Conservation (phyloP, 331 rosid genomes). For the Dryas integrifolia region DNA sequence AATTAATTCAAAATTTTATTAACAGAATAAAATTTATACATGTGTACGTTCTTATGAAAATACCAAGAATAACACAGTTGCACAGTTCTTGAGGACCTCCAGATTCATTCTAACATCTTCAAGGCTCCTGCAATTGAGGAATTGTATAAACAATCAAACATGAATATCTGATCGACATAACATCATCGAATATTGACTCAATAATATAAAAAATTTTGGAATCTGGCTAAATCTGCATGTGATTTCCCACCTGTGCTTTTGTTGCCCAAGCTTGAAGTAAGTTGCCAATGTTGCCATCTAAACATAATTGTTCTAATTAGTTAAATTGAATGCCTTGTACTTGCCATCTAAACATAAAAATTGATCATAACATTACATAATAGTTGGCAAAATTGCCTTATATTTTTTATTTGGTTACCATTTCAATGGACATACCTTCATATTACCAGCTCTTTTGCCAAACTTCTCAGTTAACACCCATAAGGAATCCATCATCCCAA, state of each 20-base stretch:
- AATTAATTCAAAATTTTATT: neutral
- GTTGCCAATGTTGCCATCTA: constrained; percentile 90
- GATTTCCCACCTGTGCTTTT: constrained; percentile 62
- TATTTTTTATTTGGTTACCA: no score
- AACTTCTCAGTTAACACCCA: constrained; percentile 56
- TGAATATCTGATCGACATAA: neutral
- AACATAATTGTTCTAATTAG: neutral
- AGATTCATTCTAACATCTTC: constrained; percentile 98
- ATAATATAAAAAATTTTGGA: no score
- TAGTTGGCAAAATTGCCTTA: no score
- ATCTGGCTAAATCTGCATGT: neutral
- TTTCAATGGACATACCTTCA: constrained; percentile 57
- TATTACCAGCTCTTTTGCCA: constrained; percentile 89
- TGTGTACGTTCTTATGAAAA: neutral
- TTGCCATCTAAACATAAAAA: no score
- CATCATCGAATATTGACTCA: no score
- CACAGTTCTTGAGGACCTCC: constrained; percentile 92
- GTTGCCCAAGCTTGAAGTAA: constrained; percentile 81
- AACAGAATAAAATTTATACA: neutral
- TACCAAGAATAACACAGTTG: constrained; percentile 92
- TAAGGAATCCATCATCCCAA: constrained; percentile 71
- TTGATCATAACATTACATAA: no score
- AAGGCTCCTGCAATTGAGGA: constrained; percentile 58
- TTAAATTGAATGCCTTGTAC: no score
- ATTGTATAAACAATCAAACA: neutral